Evolutionary conservation across 148 eudicot genomes (phyloP).

Genomic region (Heliosperma pusillum): DNA sequence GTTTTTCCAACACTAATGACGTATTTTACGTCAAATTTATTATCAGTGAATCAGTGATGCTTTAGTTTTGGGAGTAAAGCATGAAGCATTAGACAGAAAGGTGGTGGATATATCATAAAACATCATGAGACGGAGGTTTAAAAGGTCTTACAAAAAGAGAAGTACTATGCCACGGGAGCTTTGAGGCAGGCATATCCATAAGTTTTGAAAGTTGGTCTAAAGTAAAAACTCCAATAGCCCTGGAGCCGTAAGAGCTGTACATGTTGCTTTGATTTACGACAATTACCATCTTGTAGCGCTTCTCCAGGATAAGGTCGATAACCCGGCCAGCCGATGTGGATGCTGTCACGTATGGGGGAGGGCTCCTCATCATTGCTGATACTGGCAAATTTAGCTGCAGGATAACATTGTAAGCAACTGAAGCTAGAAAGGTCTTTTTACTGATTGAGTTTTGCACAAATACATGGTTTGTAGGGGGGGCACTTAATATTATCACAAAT

Average conservation of each 20-base stretch:
- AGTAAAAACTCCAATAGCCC: conserved; percentile 60
- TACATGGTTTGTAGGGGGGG: not conserved
- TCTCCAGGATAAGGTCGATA: conserved; percentile 54
- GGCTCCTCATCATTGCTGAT: conserved; percentile 57
- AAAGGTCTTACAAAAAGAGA: conserved; percentile 21
- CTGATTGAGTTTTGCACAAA: not conserved
- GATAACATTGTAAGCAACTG: not conserved
- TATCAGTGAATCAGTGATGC: not conserved
- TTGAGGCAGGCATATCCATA: conserved; percentile 30
- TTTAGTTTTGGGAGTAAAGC: not conserved
- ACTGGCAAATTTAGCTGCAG: conserved; percentile 53
- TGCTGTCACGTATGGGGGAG: conserved; percentile 53
- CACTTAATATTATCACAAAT: not conserved
- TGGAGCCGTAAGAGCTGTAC: conserved; percentile 40
- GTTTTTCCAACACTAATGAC: not conserved
- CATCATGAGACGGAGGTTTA: not conserved
- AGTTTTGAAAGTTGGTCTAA: conserved; percentile 42
- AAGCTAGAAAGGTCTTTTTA: no score
- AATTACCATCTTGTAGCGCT: conserved; percentile 54
- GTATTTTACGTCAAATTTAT: not conserved
- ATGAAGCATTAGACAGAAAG: not conserved
- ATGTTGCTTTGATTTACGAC: conserved; percentile 36
- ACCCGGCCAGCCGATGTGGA: conserved; percentile 54
- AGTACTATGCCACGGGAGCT: conserved; percentile 16
- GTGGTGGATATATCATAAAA: not conserved